phyloP scores from a whole-genome alignment of 2,329 filamentous ascomycete species.

The Truncatella angustata region DNA sequence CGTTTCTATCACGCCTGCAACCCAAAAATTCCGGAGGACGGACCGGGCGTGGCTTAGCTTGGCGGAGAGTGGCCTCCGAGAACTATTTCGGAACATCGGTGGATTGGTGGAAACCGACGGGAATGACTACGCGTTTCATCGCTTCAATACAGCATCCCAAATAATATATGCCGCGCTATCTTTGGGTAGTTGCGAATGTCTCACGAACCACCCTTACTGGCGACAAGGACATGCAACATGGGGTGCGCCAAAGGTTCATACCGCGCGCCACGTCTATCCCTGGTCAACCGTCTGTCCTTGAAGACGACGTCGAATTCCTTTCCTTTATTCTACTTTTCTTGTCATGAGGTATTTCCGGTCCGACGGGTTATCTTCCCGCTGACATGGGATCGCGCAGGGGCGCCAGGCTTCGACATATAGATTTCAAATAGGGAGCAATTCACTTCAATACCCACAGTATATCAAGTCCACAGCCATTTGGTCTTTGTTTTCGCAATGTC shows the following conservation, averaged over 20 bases:
- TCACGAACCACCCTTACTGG: too few relatives aligned
- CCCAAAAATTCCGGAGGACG: background rate
- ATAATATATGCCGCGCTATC: background rate
- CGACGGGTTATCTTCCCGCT: background rate
- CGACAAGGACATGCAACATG: too few relatives aligned
- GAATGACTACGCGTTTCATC: background rate
- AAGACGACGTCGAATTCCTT: too few relatives aligned
- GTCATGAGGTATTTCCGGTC: background rate
- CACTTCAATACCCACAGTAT: too few relatives aligned
- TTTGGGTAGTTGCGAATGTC: background rate
- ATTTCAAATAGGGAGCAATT: too few relatives aligned
- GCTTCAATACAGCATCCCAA: background rate
- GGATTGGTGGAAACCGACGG: conserved; percentile 3
- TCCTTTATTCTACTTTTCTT: too few relatives aligned
- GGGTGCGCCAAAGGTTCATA: too few relatives aligned
- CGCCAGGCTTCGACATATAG: too few relatives aligned
- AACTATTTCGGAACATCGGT: background rate
- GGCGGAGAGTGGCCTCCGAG: conserved; percentile 4
- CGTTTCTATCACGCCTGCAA: too few relatives aligned
- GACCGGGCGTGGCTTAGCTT: background rate
- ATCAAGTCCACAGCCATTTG: background rate
- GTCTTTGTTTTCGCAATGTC: background rate
- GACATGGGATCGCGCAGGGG: background rate
- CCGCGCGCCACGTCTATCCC: too few relatives aligned
- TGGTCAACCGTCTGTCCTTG: too few relatives aligned